Base-by-base conservation (phyloP, 768 basidiomycete genomes). In the Auriculariales sp. region DNA sequence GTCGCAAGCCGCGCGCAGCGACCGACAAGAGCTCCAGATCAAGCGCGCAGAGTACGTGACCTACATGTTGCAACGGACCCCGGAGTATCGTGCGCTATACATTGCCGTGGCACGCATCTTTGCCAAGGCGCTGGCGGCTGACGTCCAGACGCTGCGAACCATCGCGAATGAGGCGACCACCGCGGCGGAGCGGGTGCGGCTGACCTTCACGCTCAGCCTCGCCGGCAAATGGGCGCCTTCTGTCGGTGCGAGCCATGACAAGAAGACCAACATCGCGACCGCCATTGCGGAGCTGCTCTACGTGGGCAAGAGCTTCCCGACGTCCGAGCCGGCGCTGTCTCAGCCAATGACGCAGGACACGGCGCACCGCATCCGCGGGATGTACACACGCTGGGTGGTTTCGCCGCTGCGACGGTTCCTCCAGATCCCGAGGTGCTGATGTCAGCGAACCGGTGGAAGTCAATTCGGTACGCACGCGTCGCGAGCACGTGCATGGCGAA, bases 171-270 rank as follows among this genome's bases (percentile, higher is more conserved):
- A 61, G 9, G 59, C 59, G 2, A 61, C 65, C 35, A 52, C 46
- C 32, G 51, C 45, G 19, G 55, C 59, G 9, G 53, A 59, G 45
- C 58, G 53, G 1, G 52, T 22, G 32, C 47, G 55, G 3, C 59
- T 72, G 19, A 54, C 71, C 3, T 68, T 62, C 52, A 63, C 68
- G 29, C 63, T 85, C n/a, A 73, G 73, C 5, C 70, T 83, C 15
- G 79, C 72, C 1, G 70, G 71, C 1, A 87, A 85, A 61, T 85
- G 82, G 82, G 81, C 80, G 0, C 82, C 83, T 0, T 73, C 75
- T 2, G 76, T 77, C 11, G 68, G 61, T 3, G 64, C 67, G 3
- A 68, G 77, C 3, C 82, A 83, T 49, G 83, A 85, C 56, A 69
- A 73, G 11, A 64, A 71, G 50, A 79, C 78, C 3, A 79, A 80